Base-by-base conservation (phyloP, 805 yeast genomes). In the Maudiozyma barnettii region DNA sequence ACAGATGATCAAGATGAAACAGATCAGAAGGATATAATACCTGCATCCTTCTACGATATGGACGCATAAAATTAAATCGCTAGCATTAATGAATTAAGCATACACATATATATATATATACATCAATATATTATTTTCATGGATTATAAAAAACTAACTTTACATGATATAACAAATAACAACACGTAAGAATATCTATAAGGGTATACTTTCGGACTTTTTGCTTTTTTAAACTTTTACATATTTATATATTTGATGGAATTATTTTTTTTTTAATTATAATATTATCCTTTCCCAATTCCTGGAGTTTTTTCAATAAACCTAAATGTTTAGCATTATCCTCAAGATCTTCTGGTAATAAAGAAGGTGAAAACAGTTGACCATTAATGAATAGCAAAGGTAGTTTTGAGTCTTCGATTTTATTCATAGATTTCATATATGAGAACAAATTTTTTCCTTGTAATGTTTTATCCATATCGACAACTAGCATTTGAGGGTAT, bases 391-490 rank as follows among this genome's bases (percentile, higher is more conserved):
- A 58, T 26, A 60, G 43, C 38, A 53, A 57, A 4, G 64, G 63
- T 13, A 39, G 20, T 14, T 14, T 18, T n/a, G 18, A 14, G 18
- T 19, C 20, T 12, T 18, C 18, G 14, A 19, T 18, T 12, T 37
- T 18, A 20, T n/a, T 16, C 18, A 20, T 9, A 6, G 14, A 14
- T n/a, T 14, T 18, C n/a, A 37, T 14, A 18, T 37, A 37, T 20
- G 14, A 12, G 20, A 20, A 37, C 23, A 37, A 19, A 59, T 84
- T 73, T 37, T 73, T 70, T 62, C 87, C 39, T 19, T 37, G 23
- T 18, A 6, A 6, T 18, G 39, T 93, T 56, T 72, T 73, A 63
- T 89, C 95, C 44, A 88, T 70, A 60, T 88, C 96, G 14, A 88
- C 86, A 46, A 83, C 72, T 5, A 73, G 62, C 1, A 88, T 89